Base-by-base conservation (phyloP, 371 early-diverging fungal species). In the Rhizopus microsporus region DNA sequence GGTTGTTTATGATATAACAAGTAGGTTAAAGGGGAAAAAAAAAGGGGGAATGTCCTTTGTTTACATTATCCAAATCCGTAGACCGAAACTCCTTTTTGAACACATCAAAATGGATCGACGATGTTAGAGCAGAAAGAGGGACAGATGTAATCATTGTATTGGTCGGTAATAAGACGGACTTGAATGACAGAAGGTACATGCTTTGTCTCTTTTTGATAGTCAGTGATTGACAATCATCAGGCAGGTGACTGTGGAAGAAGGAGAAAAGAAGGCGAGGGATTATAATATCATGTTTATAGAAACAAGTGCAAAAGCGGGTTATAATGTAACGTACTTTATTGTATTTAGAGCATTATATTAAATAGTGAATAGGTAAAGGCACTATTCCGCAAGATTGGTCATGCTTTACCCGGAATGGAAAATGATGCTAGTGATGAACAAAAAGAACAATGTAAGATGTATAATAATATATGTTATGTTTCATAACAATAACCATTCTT, bases 141-240 rank as follows among this genome's bases (percentile, higher is more conserved):
- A 85, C 88, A 60, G 95, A 98, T 69, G 97, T 96, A 16, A 95
- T 97, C 44, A 92, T 99, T 58, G 94, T 99, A 34, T 81, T 99
- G 15, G 98, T 99, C 6, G 99, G 99, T n/a, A 99, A 99, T 84
- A 99, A 99, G 83, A 94, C 93, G 4, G 99, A 99, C 75, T 72
- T 99, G 62, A 86, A 78, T 55, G 94, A 96, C 49, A 94, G 94
- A 68, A 84, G 97, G 88, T 89, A 77, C 60, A 51, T n/a, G 15
- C 9, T 23, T 45, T 33, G 10, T 10, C 13, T 30, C 9, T n/a
- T 6, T 1, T 10, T 42, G 6, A 13, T 6, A 13, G 42, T n/a
- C 6, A 42, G 15, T 13, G 6, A 6, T 42, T n/a, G 17, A 23
- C 17, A 45, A 34, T 17, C 30, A 1, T 48, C 46, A 86, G 90